Conservation (phyloP, 768 basidiomycete species). For the Cyclocybe aegerita region DNA sequence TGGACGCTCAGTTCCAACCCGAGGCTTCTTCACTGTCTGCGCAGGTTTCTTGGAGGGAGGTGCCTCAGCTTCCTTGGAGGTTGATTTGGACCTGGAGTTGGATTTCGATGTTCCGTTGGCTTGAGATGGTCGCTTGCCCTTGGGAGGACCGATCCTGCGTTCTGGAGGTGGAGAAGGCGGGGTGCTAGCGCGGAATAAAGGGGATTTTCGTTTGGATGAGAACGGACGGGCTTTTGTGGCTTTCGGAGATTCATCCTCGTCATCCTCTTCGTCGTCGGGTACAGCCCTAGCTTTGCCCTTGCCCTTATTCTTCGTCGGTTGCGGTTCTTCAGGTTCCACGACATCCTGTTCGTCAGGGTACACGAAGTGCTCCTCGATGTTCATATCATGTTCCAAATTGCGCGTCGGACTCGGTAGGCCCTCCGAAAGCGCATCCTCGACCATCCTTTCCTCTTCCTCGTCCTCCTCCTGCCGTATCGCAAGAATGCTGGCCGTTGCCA, state of each 20-base stretch:
- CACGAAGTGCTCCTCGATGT: conserved; percentile 2
- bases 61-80: not conserved
- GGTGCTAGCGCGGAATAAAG: too few species aligned
- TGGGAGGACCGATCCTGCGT: not conserved
- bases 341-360: not conserved
- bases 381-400: not conserved
- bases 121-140: not conserved
- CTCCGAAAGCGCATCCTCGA: conserved; percentile 18
- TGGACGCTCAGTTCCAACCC: too few species aligned
- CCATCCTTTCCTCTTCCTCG: conserved; percentile 15
- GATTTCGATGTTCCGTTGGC: not conserved
- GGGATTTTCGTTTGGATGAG: too few species aligned
- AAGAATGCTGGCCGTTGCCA: conserved; percentile 1
- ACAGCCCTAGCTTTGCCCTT: too few species aligned
- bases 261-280: too few species aligned
- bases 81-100: not conserved
- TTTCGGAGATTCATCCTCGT: too few species aligned
- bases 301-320: too few species aligned
- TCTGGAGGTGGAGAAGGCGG: too few species aligned
- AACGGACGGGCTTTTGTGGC: too few species aligned
- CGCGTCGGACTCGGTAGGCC: conserved; percentile 8
- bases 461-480: conserved; percentile 2
- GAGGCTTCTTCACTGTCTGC: too few species aligned
- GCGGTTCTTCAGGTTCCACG: not conserved
- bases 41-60: too few species aligned